phyloP scores from a whole-genome alignment of 1,284 basidiomycete genomes.

The Ceratobasidium sp. region DNA sequence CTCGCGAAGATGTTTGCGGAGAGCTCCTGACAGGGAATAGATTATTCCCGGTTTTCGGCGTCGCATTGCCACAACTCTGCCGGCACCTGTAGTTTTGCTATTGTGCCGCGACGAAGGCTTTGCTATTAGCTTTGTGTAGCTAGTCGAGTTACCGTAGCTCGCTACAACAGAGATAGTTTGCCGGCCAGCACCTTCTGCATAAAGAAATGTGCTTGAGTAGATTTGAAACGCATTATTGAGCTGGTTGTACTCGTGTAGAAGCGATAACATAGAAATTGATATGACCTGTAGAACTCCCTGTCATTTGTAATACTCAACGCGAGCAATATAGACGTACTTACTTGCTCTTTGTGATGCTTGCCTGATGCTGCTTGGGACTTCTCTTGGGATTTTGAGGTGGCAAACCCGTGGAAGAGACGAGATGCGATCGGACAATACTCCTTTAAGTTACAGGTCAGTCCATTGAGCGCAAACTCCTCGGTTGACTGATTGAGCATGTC shows the following conservation, averaged over 20 bases:
- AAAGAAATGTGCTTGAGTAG: background rate
- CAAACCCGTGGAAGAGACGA: background rate
- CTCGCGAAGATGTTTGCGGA: background rate
- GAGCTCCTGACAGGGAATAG: constrained; percentile 3
- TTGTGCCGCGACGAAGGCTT: background rate
- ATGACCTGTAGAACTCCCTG: background rate
- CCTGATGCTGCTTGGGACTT: background rate
- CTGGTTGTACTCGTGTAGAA: background rate
- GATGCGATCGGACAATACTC: background rate
- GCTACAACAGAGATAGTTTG: constrained; percentile 1
- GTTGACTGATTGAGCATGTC: background rate
- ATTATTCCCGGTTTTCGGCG: background rate
- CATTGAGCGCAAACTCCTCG: background rate
- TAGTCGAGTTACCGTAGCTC: constrained; percentile 11
- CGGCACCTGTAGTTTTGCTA: background rate
- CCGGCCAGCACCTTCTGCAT: background rate
- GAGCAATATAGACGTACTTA: background rate
- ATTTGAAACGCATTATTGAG: background rate
- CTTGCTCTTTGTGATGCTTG: background rate
- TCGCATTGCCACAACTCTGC: background rate
- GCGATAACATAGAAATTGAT: background rate
- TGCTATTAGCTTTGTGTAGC: constrained; percentile 12
- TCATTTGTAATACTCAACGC: too few species aligned
- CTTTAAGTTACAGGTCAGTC: background rate
- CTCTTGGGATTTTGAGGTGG: background rate